Conservation (phyloP, 2,329 filamentous ascomycete genomes). For the Sporothrix protearum region DNA sequence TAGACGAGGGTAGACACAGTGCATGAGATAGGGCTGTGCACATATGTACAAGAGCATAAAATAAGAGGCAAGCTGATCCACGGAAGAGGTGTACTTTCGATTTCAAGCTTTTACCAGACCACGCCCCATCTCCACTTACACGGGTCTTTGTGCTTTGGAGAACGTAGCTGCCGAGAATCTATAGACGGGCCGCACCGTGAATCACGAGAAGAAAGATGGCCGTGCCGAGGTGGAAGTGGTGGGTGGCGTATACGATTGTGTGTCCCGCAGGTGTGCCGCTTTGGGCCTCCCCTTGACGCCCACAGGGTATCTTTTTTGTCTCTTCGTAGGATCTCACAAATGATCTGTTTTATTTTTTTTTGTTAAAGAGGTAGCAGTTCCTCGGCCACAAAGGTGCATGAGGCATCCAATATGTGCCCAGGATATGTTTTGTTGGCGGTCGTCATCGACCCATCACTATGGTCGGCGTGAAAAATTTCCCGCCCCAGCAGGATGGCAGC, state of each 20-base stretch:
- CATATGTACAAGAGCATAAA: not conserved
- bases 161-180: not conserved
- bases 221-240: not conserved
- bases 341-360: too few species aligned
- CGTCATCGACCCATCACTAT: not conserved
- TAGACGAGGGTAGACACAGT: not conserved
- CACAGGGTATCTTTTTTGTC: too few species aligned
- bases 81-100: not conserved
- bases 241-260: not conserved
- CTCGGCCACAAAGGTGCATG: too few species aligned
- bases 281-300: not conserved
- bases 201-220: not conserved
- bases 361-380: not conserved
- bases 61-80: not conserved
- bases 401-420: not conserved
- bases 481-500: not conserved
- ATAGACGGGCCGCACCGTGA: not conserved
- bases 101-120: not conserved
- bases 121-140: not conserved
- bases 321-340: not conserved
- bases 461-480: not conserved
- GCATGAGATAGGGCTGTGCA: not conserved
- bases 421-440: not conserved
- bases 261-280: not conserved
- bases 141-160: not conserved